Conservation (phyloP, 805 yeast species). For the Ogataea saltuana region DNA sequence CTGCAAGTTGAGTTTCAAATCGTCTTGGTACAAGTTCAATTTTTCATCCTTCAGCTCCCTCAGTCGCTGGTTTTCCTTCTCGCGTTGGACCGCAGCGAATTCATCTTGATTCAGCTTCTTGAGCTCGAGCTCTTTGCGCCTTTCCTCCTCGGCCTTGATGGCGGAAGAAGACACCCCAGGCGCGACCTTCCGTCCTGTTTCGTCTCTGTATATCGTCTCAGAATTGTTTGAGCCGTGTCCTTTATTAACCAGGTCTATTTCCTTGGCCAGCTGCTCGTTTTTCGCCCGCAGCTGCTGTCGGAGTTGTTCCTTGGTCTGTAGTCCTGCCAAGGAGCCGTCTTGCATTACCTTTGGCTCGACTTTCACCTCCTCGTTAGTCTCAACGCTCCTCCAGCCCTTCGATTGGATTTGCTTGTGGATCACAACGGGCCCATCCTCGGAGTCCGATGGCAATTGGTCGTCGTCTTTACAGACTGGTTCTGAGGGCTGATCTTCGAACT, state of each 20-base stretch:
- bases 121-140: constrained; percentile 25
- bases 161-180: constrained; percentile 6
- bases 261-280: constrained; percentile 26
- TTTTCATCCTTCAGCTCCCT: constrained; percentile 27
- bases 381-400: constrained; percentile 28
- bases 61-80: constrained; percentile 37
- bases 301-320: constrained; percentile 48
- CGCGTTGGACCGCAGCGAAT: constrained; percentile 39
- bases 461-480: background rate
- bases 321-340: constrained; percentile 38
- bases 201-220: constrained; percentile 59
- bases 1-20: constrained; percentile 38
- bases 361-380: constrained; percentile 22
- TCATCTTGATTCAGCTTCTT: constrained; percentile 40
- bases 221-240: constrained; percentile 17
- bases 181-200: constrained; percentile 47
- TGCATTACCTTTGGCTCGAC: constrained; percentile 18
- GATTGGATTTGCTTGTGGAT: constrained; percentile 13
- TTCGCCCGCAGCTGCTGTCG: constrained; percentile 34
- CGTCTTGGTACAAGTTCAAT: constrained; percentile 39
- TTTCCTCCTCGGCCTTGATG: constrained; percentile 17
- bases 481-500: background rate
- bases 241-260: constrained; percentile 28
- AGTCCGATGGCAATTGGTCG: constrained; percentile 9
- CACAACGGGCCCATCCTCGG: constrained; percentile 26